Percentiles rank a stretch among this genome's conserved stretches.
Evolutionary conservation across 2,329 filamentous ascomycete species (phyloP).

Genomic region (Huntiella abstrusa): DNA sequence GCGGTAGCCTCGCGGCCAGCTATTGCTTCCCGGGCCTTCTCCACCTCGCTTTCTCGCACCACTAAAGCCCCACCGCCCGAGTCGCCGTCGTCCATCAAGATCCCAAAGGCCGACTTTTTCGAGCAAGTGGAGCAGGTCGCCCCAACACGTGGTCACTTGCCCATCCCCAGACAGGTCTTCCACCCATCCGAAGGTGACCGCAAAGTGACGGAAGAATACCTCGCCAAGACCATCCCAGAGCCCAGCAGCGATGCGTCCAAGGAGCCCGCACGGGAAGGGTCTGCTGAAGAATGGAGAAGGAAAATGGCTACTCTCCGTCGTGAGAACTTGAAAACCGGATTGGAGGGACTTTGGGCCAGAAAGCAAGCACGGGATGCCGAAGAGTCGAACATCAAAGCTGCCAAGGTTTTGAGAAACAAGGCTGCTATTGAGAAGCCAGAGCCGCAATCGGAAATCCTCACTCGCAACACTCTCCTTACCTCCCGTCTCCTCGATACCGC

Average conservation of each 20-base stretch:
- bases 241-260: conserved; percentile 25
- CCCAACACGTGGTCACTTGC: conserved; percentile 57
- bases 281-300: conserved; percentile 42
- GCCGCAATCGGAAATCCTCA: conserved; percentile 58
- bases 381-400: conserved; percentile 22
- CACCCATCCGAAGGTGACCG: conserved; percentile 31
- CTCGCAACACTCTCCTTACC: conserved; percentile 43
- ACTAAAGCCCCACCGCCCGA: conserved; percentile 46
- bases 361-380: conserved; percentile 28
- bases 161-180: conserved; percentile 69
- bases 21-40: neutral
- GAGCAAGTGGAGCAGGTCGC: conserved; percentile 25
- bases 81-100: conserved; percentile 69
- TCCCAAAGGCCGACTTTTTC: conserved; percentile 60
- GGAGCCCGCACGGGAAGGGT: conserved; percentile 19
- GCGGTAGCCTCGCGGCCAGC: neutral
- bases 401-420: conserved; percentile 28
- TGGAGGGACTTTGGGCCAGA: conserved; percentile 49
- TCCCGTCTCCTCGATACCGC: conserved; percentile 29
- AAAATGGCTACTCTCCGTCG: conserved; percentile 55
- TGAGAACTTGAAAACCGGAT: conserved; percentile 50
- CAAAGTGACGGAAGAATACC: conserved; percentile 44
- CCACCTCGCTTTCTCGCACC: neutral
- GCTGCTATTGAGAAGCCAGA: conserved; percentile 42
- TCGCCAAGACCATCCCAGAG: conserved; percentile 37